Base-by-base conservation (phyloP, 108 stramenopile genomes). In the Asterionellopsis glacialis region DNA sequence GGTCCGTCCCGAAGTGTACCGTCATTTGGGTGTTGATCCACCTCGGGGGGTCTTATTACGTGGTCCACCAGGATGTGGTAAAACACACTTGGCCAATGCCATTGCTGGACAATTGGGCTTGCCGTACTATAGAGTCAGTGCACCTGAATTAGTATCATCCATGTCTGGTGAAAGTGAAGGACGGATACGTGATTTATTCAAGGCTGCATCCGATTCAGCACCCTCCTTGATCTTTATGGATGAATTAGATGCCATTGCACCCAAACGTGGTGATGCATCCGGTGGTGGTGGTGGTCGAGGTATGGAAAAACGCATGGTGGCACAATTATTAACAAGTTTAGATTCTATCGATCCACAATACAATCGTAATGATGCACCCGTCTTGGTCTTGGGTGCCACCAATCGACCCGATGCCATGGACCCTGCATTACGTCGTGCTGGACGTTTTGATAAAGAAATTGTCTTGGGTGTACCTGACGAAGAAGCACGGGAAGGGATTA, bases 21-120 rank as follows among this genome's bases (percentile, higher is more conserved):
- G 74, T 6, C 92, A 98, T 73, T 75, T 99, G 18, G 99, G 99
- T 7, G 86, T 98, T 14, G 87, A 96, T 68, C 98, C 99, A 27
- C 99, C 99, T 0, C 80, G 97, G 3, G 99, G 98, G n/a, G 91
- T 99, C 9, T 76, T 99, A 16, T 60, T 99, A 14, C 94, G 98
- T 24, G 99, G 99, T 11, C 98, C 99, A 14, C 97, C 99, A 0
- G 98, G 94, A 38, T 95, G 93, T 40, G 99, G 99, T 22, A 99
- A 99, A 67, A 96, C 98, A 1, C 76, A 93, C 27, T 65, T 99
- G 9, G 97, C 98, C 50, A 82, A 94, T 56, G 95, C 97, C 23
- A 86, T 97, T 45, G 84, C 86, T 13, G 84, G 79, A 21, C 76
- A 89, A 64, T 66, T 94, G 14, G 77, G 74, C 45, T 77, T 85